Evolutionary conservation across 768 basidiomycete species (phyloP), one percentile per base, ranked within the genome.

Genomic region (Phanerodontia chrysosporium): DNA sequence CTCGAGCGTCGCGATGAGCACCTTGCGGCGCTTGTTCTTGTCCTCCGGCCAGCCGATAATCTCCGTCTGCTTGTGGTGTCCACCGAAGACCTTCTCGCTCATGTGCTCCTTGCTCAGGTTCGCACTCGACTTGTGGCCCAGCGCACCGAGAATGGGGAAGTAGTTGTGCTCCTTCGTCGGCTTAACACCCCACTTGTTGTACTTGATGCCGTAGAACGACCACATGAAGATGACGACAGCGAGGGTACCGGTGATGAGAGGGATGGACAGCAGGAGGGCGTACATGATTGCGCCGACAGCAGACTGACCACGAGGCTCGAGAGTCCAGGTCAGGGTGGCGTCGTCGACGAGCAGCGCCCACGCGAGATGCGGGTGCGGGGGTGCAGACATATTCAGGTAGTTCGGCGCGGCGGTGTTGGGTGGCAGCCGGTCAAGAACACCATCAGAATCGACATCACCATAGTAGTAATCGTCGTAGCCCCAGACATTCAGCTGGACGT

Each of bases 31-130:
- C 74, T 96, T 97, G 67, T 87, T 81, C 75, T 87, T 89, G 75
- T 90, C 88, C 69, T 97, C 95, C 0, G 95, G 95, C 95, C 95
- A 97, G n/a, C 95, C 95, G 58, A 97, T 93, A 60, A 93, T 78
- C 44, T 92, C 89, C n/a, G 71, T 67, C 10, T 79, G 79, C 22
- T 80, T 75, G 66, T 87, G 89, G 66, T 80, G 70, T 28, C 65
- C 64, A 14, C 70, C 83, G 61, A 87, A 87, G 8, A 88, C 67
- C 74, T 93, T 94, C 70, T 94, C 92, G 5, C 83, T 77, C 36
- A 90, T 75, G 16, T 69, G 67, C 27, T 74, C 74, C 35, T 91
- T 89, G 73, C 88, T 92, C 65, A 89, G 68, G 58, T 90, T 89
- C 28, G 85, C 72, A 56, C 81, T 82, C 6, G 91, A 90, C 69